Percentiles rank a stretch among this genome's conserved stretches.
Evolutionary conservation across 805 yeast genomes (phyloP).

Genomic region (Grigorovia jiainica): DNA sequence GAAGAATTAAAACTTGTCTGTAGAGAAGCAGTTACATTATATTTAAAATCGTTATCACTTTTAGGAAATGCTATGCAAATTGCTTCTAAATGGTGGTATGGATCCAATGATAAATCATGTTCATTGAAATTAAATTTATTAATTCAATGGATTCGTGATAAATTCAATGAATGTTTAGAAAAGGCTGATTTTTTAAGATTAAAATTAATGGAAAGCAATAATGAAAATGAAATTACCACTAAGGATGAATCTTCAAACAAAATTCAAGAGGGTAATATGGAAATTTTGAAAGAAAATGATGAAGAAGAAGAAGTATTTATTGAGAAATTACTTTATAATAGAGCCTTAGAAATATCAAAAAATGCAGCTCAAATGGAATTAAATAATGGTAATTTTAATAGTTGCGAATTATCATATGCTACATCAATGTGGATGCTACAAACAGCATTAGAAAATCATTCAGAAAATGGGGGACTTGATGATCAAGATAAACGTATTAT

Average conservation of each 20-base stretch:
- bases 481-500: slow-evolving; percentile 66
- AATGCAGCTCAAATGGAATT: slow-evolving; percentile 86
- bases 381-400: slow-evolving; percentile 44
- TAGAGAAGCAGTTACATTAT: slow-evolving; percentile 79
- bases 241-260: slow-evolving; percentile 18
- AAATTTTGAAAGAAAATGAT: not conserved
- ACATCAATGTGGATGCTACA: slow-evolving; percentile 95
- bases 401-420: slow-evolving; percentile 83
- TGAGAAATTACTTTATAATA: slow-evolving; percentile 80
- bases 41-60: slow-evolving; percentile 73
- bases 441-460: slow-evolving; percentile 55
- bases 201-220: slow-evolving; percentile 32
- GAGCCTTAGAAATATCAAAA: slow-evolving; percentile 89
- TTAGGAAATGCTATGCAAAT: slow-evolving; percentile 78
- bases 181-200: slow-evolving; percentile 73
- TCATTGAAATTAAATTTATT: slow-evolving; percentile 46
- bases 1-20: slow-evolving; percentile 32
- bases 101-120: slow-evolving; percentile 32
- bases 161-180: slow-evolving; percentile 80
- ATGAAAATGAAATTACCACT: slow-evolving; percentile 32
- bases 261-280: slow-evolving; percentile 1
- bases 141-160: slow-evolving; percentile 87
- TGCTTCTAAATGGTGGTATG: slow-evolving; percentile 88
- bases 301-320: slow-evolving; percentile 39
- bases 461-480: slow-evolving; percentile 61